Evolutionary conservation across 2,329 filamentous ascomycete genomes (phyloP).

Genomic region (Knoxdaviesia proteae): DNA sequence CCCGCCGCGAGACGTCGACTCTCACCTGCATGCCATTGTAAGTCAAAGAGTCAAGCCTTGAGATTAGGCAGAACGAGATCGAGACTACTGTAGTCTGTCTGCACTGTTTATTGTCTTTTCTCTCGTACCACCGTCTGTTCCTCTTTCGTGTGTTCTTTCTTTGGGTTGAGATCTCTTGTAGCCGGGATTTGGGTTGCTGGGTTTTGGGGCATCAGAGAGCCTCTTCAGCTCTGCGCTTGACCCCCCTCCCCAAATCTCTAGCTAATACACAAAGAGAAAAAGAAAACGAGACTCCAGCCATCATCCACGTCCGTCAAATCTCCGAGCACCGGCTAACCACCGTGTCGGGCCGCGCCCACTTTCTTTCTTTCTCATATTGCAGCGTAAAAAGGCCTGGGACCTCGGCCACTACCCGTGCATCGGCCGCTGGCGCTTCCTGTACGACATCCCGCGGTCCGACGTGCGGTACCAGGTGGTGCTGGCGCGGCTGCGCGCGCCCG

Average conservation of each 20-base stretch:
- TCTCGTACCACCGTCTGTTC: neutral
- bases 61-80: too few species aligned
- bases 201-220: too few species aligned
- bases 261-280: neutral
- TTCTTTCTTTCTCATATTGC: neutral
- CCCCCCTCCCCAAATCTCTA: neutral
- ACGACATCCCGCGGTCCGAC: constrained; percentile 18
- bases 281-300: neutral
- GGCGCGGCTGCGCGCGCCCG: constrained; percentile 16
- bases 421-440: constrained; percentile 28
- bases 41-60: neutral
- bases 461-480: constrained; percentile 21
- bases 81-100: neutral
- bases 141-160: neutral
- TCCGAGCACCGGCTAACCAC: neutral
- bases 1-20: constrained; percentile 13
- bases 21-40: constrained; percentile 6
- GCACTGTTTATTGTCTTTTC: neutral
- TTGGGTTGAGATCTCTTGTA: neutral
- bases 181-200: too few species aligned
- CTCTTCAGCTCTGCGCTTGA: too few species aligned
- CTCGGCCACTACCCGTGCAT: constrained; percentile 22
- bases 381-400: constrained; percentile 26
- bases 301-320: neutral
- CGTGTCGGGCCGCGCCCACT: neutral